A percentile compares a stretch with the other conserved stretches of the same genome.
Evolutionary conservation across 108 stramenopile species (phyloP).

Genomic region (Stephanodiscus triporus): DNA sequence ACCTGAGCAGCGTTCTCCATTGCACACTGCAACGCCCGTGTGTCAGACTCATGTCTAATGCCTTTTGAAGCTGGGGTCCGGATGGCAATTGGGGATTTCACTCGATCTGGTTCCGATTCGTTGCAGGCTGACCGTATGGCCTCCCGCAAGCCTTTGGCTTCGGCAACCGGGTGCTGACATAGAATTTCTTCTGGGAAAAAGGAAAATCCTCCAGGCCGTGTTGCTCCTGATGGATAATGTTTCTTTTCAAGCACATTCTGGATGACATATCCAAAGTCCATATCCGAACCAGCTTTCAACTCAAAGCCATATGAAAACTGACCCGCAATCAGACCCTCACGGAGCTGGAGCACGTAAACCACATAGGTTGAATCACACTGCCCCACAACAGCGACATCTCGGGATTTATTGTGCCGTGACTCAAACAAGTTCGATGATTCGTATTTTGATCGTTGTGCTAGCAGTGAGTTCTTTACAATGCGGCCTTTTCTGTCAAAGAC

Average conservation of each 20-base stretch:
- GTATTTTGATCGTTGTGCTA: slow-evolving; percentile 38
- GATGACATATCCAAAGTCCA: slow-evolving; percentile 35
- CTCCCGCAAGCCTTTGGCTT: slow-evolving; percentile 29
- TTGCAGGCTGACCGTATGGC: slow-evolving; percentile 34
- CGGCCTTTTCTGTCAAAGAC: slow-evolving; percentile 31
- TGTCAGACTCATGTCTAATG: slow-evolving; percentile 42
- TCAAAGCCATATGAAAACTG: slow-evolving; percentile 52
- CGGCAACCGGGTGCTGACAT: slow-evolving; percentile 41
- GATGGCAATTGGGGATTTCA: slow-evolving; percentile 25
- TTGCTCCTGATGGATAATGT: slow-evolving; percentile 63
- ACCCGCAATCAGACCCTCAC: slow-evolving; percentile 52
- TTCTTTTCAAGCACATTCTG: slow-evolving; percentile 46
- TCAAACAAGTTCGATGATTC: slow-evolving; percentile 59
- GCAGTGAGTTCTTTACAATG: slow-evolving; percentile 11
- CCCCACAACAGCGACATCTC: slow-evolving; percentile 55
- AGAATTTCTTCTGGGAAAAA: slow-evolving; percentile 66
- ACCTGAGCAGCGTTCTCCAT: slow-evolving; percentile 52
- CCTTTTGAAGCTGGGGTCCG: slow-evolving; percentile 38
- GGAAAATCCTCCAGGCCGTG: slow-evolving; percentile 16
- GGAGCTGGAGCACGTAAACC: slow-evolving; percentile 60
- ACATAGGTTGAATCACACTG: slow-evolving; percentile 12
- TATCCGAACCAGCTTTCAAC: slow-evolving; percentile 19
- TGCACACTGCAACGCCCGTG: slow-evolving; percentile 55
- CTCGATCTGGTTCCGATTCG: slow-evolving; percentile 5
- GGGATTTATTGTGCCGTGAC: slow-evolving; percentile 39